Percentiles rank a stretch among this genome's conserved stretches.
Conservation (phyloP, 208 protist genomes). For the Acanthamoeba castellanii region DNA sequence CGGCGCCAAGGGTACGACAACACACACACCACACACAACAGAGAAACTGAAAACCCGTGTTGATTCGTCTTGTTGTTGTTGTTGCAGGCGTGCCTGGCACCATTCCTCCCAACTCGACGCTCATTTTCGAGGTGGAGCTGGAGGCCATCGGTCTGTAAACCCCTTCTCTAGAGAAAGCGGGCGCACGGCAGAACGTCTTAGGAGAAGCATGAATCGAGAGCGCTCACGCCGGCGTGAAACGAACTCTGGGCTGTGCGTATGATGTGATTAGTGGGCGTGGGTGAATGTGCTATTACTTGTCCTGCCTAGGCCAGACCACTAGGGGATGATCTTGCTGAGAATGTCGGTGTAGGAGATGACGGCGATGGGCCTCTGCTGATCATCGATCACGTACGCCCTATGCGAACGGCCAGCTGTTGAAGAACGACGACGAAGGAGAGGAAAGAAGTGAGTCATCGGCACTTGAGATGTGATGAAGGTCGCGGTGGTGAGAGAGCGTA, state of each 20-base stretch:
- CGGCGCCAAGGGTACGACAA: background rate
- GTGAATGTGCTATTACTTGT: background rate
- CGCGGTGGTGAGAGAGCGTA: background rate
- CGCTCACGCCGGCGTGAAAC: background rate
- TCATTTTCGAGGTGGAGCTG: conserved; percentile 64
- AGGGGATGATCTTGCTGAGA: conserved; percentile 1
- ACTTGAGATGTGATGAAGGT: too few species aligned
- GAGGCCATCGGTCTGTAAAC: background rate
- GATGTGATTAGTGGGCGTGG: background rate
- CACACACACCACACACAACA: background rate
- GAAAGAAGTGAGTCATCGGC: background rate
- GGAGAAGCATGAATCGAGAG: background rate
- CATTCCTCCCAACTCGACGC: conserved; percentile 53
- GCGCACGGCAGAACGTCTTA: too few species aligned
- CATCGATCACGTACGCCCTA: conserved; percentile 49
- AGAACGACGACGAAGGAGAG: background rate
- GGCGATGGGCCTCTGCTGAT: conserved; percentile 38
- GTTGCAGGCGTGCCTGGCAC: background rate
- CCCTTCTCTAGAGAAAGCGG: background rate
- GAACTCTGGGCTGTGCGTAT: background rate
- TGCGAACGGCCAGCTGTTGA: background rate
- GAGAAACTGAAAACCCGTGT: background rate
- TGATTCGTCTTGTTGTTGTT: background rate
- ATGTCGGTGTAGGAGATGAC: conserved; percentile 39
- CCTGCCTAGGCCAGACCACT: background rate